Evolutionary conservation across 2,329 filamentous ascomycete genomes (phyloP).

Genomic region (Penicillium sp.): DNA sequence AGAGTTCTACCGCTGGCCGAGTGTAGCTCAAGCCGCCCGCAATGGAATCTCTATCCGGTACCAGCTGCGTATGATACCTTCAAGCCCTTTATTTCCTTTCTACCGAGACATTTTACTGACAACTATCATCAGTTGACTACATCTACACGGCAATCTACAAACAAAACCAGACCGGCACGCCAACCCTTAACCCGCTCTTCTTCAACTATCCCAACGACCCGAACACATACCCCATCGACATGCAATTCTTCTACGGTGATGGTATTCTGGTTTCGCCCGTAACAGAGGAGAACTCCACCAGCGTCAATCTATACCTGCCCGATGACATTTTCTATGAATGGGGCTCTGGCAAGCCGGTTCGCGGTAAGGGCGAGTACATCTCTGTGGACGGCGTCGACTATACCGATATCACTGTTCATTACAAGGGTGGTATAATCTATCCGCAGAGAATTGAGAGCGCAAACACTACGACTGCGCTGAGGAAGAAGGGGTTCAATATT

Average conservation of each 20-base stretch:
- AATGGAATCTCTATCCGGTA: constrained; percentile 76
- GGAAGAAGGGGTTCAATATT: constrained; percentile 69
- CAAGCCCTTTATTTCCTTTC: no score
- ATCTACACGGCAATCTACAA: constrained; percentile 71
- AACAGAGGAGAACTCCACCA: constrained; percentile 55
- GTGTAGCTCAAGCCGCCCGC: constrained; percentile 65
- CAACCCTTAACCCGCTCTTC: constrained; percentile 70
- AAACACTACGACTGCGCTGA: constrained; percentile 64
- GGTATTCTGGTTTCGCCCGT: constrained; percentile 61
- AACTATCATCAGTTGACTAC: constrained; percentile 61
- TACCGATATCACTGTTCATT: constrained; percentile 63
- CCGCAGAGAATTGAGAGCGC: constrained; percentile 57
- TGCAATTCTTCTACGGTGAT: constrained; percentile 64
- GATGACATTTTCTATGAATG: constrained; percentile 64
- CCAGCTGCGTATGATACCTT: constrained; percentile 52
- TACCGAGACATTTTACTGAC: not conserved
- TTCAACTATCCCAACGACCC: constrained; percentile 67
- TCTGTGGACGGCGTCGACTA: constrained; percentile 52
- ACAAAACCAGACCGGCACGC: constrained; percentile 65
- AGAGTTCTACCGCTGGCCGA: constrained; percentile 72
- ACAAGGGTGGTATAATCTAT: constrained; percentile 63
- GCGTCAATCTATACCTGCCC: constrained; percentile 59
- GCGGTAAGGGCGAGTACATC: constrained; percentile 50
- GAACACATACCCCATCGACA: constrained; percentile 55
- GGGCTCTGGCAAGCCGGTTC: constrained; percentile 55